Conservation (phyloP, 2,329 filamentous ascomycete genomes). For the Pseudofabraea citricarpa region DNA sequence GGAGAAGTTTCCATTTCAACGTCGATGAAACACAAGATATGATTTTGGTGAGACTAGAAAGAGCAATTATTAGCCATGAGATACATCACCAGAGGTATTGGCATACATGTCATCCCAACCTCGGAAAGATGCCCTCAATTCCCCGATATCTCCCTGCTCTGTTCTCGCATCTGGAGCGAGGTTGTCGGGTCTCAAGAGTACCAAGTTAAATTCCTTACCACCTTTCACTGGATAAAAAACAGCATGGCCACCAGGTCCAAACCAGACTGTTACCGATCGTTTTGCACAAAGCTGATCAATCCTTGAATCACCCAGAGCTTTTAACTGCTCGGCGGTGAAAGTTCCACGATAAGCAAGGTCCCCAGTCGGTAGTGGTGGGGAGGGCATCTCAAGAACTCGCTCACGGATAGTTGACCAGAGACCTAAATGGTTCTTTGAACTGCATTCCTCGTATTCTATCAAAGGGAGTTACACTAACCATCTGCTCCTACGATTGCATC, state of each 20-base stretch:
- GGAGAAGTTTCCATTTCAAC: neutral
- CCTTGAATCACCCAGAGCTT: neutral
- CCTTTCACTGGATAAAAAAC: neutral
- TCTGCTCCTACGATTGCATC: neutral
- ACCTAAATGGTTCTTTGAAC: too few species aligned
- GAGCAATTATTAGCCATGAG: neutral
- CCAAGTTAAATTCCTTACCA: neutral
- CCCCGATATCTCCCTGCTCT: neutral
- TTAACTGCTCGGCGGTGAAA: neutral
- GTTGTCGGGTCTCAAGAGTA: neutral
- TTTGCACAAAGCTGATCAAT: neutral
- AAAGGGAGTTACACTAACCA: neutral
- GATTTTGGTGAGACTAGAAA: neutral
- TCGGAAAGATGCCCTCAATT: neutral
- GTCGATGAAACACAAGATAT: neutral
- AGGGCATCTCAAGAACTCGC: too few species aligned
- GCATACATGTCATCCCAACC: neutral
- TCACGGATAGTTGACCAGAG: too few species aligned
- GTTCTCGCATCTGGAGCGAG: neutral
- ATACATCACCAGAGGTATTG: neutral
- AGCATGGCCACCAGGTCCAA: neutral
- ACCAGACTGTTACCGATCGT: neutral
- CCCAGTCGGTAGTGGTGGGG: neutral
- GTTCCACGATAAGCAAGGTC: neutral
- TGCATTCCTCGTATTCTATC: too few species aligned